Percentiles rank a stretch among this genome's conserved stretches.
phyloP scores from a whole-genome alignment of 164 flowering plant genomes.

The Chimonanthus praecox region DNA sequence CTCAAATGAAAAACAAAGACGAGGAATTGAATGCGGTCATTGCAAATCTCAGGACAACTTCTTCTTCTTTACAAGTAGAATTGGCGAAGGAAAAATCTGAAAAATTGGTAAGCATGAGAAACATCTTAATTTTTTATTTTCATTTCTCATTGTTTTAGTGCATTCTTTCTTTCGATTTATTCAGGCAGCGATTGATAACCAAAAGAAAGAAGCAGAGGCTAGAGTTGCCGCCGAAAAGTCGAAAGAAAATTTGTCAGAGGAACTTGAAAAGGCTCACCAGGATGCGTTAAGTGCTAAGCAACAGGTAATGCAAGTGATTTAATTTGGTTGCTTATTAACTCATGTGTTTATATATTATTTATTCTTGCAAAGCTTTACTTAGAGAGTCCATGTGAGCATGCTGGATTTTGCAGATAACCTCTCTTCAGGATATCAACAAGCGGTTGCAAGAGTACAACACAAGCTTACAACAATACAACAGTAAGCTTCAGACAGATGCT shows the following conservation, averaged over 20 bases:
- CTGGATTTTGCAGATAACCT: conserved; percentile 40
- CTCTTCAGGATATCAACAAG: conserved; percentile 67
- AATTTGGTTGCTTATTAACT: neutral
- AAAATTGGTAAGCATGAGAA: conserved; percentile 44
- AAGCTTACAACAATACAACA: conserved; percentile 88
- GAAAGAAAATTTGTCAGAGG: conserved; percentile 37
- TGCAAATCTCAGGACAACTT: conserved; percentile 38
- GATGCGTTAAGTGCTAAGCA: conserved; percentile 53
- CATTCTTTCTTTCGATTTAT: neutral
- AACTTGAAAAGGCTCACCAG: conserved; percentile 43
- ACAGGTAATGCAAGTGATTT: conserved; percentile 37
- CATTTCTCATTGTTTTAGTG: neutral
- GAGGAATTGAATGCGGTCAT: conserved; percentile 53
- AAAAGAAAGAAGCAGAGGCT: conserved; percentile 46
- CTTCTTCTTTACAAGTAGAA: conserved; percentile 39
- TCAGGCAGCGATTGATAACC: conserved; percentile 47
- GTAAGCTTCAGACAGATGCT: conserved; percentile 81
- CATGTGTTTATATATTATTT: neutral
- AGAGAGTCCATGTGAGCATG: neutral
- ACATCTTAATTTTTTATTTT: neutral
- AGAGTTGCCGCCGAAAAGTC: conserved; percentile 42
- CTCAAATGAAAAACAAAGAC: conserved; percentile 41
- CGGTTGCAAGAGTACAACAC: conserved; percentile 84
- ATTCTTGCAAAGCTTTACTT: neutral
- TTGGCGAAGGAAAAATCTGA: conserved; percentile 52